Conservation (phyloP, 306 rosid genomes). For the Parietaria judaica region DNA sequence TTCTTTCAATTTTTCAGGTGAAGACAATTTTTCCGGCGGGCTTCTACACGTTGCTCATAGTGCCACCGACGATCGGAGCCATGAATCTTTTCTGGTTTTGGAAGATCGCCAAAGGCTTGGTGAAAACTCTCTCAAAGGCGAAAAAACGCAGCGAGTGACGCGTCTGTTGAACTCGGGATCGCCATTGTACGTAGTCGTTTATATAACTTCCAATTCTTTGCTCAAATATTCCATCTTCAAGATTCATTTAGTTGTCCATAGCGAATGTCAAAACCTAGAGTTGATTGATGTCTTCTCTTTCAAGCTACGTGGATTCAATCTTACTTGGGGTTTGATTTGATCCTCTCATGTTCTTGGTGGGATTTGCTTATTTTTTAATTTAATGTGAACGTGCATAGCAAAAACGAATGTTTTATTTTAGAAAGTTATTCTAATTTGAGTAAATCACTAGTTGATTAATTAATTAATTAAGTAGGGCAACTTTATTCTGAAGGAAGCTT, state of each 20-base stretch:
- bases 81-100: conserved; percentile 87
- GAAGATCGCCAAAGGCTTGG: conserved; percentile 81
- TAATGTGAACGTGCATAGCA: too few species aligned
- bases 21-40: conserved; percentile 53
- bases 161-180: conserved; percentile 1
- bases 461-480: too few species aligned
- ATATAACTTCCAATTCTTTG: not conserved
- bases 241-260: not conserved
- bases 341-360: too few species aligned
- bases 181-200: conserved; percentile 11
- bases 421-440: too few species aligned
- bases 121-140: conserved; percentile 61
- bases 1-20: conserved; percentile 33
- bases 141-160: conserved; percentile 51
- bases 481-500: too few species aligned
- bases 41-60: conserved; percentile 56
- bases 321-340: too few species aligned
- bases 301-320: too few species aligned
- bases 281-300: not conserved
- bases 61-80: conserved; percentile 44
- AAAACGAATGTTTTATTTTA: too few species aligned
- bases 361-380: too few species aligned
- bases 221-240: not conserved
- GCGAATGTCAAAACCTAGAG: not conserved
- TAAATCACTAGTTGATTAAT: too few species aligned